Evolutionary conservation across 345 rosid species (phyloP).

Genomic region (Linum usitatissimum): DNA sequence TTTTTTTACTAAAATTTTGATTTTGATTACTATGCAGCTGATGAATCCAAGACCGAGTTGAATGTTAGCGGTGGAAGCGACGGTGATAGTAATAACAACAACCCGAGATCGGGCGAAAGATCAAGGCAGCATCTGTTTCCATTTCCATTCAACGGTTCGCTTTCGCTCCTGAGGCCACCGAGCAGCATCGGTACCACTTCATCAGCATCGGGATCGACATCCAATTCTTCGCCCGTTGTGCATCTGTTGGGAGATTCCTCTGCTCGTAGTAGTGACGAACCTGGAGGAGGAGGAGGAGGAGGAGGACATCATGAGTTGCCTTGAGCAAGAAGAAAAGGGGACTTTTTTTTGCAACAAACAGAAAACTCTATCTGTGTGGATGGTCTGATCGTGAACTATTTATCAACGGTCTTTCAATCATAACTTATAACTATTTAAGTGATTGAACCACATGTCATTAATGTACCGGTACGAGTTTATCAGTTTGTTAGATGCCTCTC

Average conservation of each 20-base stretch:
- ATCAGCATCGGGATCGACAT: background rate
- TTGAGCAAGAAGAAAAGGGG: background rate
- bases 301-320: background rate
- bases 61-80: conserved; percentile 6
- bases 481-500: too few relatives aligned
- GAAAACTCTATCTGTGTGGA: background rate
- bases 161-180: conserved; percentile 16
- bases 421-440: too few relatives aligned
- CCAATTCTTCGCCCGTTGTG: background rate
- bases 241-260: background rate
- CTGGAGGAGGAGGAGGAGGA: background rate
- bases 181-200: conserved; percentile 6
- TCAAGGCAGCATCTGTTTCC: conserved; percentile 18
- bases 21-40: conserved; percentile 1
- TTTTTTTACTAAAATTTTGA: too few relatives aligned
- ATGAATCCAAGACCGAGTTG: conserved; percentile 16
- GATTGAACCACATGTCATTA: too few relatives aligned
- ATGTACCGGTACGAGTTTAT: background rate
- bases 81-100: background rate
- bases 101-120: conserved; percentile 12
- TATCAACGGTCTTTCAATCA: too few relatives aligned
- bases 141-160: conserved; percentile 23
- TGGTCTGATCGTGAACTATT: too few relatives aligned
- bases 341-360: background rate
- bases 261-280: background rate